Base-by-base conservation (phyloP, 2,329 filamentous ascomycete species). In the Colletotrichum plurivorum region DNA sequence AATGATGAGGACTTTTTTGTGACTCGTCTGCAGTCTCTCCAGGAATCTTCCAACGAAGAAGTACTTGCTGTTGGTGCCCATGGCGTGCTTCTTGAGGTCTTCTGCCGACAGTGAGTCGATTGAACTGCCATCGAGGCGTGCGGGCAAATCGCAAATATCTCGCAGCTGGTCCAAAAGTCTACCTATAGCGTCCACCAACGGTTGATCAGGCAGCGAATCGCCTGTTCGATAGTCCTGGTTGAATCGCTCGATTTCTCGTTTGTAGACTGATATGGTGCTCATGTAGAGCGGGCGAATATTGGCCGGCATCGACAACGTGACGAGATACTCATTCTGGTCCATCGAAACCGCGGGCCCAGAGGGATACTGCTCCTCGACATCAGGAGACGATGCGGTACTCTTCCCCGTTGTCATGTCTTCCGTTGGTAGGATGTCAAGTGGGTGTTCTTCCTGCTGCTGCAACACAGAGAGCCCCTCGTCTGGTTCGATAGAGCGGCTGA, bases 31-130 rank as follows among this genome's bases (percentile, higher is more conserved):
- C 12, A 90, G 74, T 9, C 77, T 74, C 20, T 84, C 78, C 36
- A 90, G 75, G 4, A 92, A 78, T 70, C 90, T 87, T 52, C 83
- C 85, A 6, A 90, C 73, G 72, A 92, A 91, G 39, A 83, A 84
- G 72, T 87, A 89, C 72, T 92, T 92, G 63, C 87, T 80, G 75
- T 89, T 91, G 10, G 87, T 85, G 60, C 85, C 85, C 63, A 85
- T 82, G 2, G 85, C 83, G 71, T 89, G 87, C 73, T 85, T 89
- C 72, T 84, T 84, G 61, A 83, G 79, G 22, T 84, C 81, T 4
- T 76, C 74, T 8, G 82, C 73, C 2, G 81, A 76, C 63, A 88
- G 69, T 4, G 73, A 71, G 25, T 79, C 78, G 13, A 83, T 74
- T 2, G 77, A 74, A 8, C 85, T 79, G n/a, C 83, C 83, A 25